Evolutionary conservation across 257 asterid genomes (phyloP).

Genomic region (Ocimum tenuiflorum): DNA sequence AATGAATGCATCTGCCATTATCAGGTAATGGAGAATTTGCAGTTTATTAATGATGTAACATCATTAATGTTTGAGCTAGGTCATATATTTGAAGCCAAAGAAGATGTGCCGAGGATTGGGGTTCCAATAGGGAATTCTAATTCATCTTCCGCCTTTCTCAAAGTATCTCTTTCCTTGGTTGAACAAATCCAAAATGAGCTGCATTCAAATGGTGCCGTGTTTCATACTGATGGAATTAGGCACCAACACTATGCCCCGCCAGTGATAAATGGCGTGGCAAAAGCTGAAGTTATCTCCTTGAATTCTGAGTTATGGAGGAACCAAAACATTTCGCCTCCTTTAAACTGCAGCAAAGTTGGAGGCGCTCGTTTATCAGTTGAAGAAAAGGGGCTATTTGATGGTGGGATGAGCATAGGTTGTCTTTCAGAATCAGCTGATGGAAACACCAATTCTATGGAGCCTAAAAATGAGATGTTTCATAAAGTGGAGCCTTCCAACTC

Average conservation of each 20-base stretch:
- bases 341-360: constrained; percentile 19
- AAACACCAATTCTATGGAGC: constrained; percentile 11
- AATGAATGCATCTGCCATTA: neutral
- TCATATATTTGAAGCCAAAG: constrained; percentile 35
- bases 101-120: constrained; percentile 34
- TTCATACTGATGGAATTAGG: constrained; percentile 16
- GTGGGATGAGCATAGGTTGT: too few relatives aligned
- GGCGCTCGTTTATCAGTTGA: constrained; percentile 20
- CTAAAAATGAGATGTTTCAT: constrained; percentile 26
- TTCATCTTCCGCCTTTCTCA: too few relatives aligned
- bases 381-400: constrained; percentile 13
- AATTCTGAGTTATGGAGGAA: constrained; percentile 50
- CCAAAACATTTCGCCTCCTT: constrained; percentile 25
- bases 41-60: constrained; percentile 54
- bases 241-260: constrained; percentile 6
- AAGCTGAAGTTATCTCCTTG: constrained; percentile 56
- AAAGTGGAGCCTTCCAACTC: constrained; percentile 28
- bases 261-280: constrained; percentile 32
- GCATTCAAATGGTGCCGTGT: constrained; percentile 24
- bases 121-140: constrained; percentile 32
- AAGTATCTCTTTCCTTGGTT: constrained; percentile 27
- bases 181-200: constrained; percentile 26
- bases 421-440: constrained; percentile 6
- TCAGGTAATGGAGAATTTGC: constrained; percentile 67
- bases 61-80: constrained; percentile 56